These are phyloP conservation scores for Hevea brasiliensis DNA, from an alignment of 345 rosid species.

Conservation along the genomic window DNA sequence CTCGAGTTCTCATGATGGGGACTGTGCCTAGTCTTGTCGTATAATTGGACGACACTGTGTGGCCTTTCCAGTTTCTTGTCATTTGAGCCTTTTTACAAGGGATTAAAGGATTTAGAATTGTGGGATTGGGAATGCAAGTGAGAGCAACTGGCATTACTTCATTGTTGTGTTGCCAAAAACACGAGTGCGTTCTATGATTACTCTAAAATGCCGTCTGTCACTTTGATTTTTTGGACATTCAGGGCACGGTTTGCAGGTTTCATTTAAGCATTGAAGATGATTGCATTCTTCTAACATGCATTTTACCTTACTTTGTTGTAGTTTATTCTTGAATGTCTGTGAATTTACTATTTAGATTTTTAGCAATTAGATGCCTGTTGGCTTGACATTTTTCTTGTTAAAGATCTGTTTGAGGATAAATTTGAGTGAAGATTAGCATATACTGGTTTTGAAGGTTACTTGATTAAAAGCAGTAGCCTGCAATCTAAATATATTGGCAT, in stretches of 20 bases:
- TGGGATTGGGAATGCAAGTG: not conserved
- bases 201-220: not conserved
- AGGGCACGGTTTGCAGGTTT: not conserved
- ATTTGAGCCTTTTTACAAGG: not conserved
- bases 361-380: not conserved
- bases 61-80: not conserved
- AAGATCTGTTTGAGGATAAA: not conserved
- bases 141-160: conserved; percentile 4
- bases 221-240: not conserved
- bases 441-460: not conserved
- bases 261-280: not conserved
- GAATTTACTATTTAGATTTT: not conserved
- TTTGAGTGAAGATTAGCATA: not conserved
- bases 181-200: not conserved
- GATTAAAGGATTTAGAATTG: too few species aligned
- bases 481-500: not conserved
- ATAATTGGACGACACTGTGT: not conserved
- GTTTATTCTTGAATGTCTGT: not conserved
- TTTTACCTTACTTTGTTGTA: not conserved
- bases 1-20: not conserved
- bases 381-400: not conserved
- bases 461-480: not conserved
- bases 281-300: not conserved
- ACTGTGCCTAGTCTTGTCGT: not conserved
- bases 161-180: not conserved